Conservation (phyloP, 306 rosid species). For the Coriaria nepalensis region DNA sequence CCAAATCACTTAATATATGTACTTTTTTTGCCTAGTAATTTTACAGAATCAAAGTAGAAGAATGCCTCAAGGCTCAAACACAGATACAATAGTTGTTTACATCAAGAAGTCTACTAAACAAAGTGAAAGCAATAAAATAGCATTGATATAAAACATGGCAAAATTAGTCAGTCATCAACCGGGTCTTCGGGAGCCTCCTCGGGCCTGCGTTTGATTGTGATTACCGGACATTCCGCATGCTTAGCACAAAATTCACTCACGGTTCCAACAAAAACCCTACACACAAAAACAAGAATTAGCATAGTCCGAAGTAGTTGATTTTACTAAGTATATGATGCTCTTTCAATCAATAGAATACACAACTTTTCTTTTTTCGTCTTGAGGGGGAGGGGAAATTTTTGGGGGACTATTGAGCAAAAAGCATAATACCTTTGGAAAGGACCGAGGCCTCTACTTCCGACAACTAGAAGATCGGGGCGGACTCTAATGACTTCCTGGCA, state of each 20-base stretch:
- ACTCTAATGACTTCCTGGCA: conserved; percentile 60
- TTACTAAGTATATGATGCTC: too few species aligned
- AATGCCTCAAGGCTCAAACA: too few species aligned
- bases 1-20: too few species aligned
- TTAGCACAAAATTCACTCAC: conserved; percentile 89
- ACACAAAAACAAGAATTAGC: neutral
- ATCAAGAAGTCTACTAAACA: too few species aligned
- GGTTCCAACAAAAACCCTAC: conserved; percentile 82
- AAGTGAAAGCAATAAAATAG: too few species aligned
- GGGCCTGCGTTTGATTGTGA: conserved; percentile 76
- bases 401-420: neutral
- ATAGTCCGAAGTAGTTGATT: too few species aligned
- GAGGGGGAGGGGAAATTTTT: neutral
- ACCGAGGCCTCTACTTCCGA: conserved; percentile 93
- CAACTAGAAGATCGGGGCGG: conserved; percentile 70
- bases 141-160: too few species aligned
- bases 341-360: too few species aligned
- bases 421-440: conserved; percentile 72
- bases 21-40: too few species aligned
- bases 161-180: conserved; percentile 57
- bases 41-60: too few species aligned
- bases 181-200: conserved; percentile 80
- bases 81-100: too few species aligned
- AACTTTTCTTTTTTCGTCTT: too few species aligned
- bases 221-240: conserved; percentile 96